Evolutionary conservation across 345 rosid genomes (phyloP), one percentile per base, ranked within the genome.

Genomic region (Syzygium aqueum): DNA sequence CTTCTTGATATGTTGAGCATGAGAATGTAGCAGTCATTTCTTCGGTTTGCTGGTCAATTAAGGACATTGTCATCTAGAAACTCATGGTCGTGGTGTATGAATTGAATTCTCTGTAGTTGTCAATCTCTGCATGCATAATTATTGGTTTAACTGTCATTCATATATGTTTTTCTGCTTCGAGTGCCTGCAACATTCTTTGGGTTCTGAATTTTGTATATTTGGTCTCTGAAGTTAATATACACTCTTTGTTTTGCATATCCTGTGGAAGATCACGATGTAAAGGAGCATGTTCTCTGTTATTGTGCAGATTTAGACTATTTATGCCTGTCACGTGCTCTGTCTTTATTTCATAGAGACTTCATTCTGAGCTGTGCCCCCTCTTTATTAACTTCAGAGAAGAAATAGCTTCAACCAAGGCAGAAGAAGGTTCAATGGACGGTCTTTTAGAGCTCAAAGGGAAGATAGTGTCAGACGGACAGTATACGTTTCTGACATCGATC

Each of bases 401-500:
- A 93, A 89, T 87, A 91, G 88, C 86, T 91, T 50, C 88, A 92
- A 90, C 90, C 95, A 94, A 90, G 95, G 95, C 85, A 91, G 91
- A 88, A 94, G 91, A 85, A 93, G 94, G 93, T 63, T 94, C 92
- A 89, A 49, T 90, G 96, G 95, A 85, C 93, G 94, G 91, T 88
- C 90, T 84, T 94, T 89, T 85, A 90, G 92, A 90, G 92, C 94
- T 67, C 96, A 94, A 78, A 91, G 93, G 89, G 98, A 96, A 52
- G 96, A 95, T 92, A 93, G 94, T 77, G 57, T 94, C 85, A 92
- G 94, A 56, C 93, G 93, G 84, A 93, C 95, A 21, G 94, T 93
- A 84, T 94, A 93, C 91, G 95, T 94, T 88, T 92, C 96, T 30
- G 95, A 93, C 87, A 92, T 94, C 77, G 94, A 92, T 89, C 95